phyloP scores from a whole-genome alignment of 2,329 filamentous ascomycete genomes.

The Fusarium floridanum region DNA sequence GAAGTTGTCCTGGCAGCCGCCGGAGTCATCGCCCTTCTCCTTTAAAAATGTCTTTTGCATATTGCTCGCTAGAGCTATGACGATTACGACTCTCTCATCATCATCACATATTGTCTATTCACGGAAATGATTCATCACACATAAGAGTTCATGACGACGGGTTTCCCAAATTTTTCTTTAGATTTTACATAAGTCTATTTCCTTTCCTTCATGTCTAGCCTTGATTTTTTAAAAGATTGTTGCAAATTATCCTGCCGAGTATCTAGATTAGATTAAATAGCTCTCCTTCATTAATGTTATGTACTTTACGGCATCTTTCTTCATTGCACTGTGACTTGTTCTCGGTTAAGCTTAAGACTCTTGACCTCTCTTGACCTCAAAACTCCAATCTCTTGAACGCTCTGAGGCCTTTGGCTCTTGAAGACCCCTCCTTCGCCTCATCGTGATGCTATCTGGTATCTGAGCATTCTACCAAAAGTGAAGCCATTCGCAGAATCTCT shows the following conservation, averaged over 20 bases:
- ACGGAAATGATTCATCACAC: not conserved
- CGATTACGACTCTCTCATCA: not conserved
- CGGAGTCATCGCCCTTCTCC: not conserved
- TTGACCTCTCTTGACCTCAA: too few relatives aligned
- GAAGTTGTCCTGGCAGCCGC: not conserved
- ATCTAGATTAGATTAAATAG: slow-evolving; percentile 1
- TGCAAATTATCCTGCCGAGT: not conserved
- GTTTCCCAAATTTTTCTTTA: not conserved
- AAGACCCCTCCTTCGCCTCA: not conserved
- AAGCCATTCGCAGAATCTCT: not conserved
- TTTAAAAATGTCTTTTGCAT: not conserved
- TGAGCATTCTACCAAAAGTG: not conserved
- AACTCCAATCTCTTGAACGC: not conserved
- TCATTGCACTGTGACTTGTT: not conserved
- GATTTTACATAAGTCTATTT: slow-evolving; percentile 4
- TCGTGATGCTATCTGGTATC: not conserved
- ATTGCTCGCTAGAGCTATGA: not conserved
- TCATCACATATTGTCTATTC: not conserved
- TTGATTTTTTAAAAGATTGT: not conserved
- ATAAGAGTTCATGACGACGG: not conserved
- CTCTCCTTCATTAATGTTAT: not conserved
- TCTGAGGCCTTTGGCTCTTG: not conserved
- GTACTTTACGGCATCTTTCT: not conserved
- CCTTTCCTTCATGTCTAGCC: not conserved
- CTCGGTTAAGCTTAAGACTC: too few relatives aligned